A percentile compares a stretch with the other conserved stretches of the same genome.
phyloP scores from a whole-genome alignment of 352 stramenopile genomes.

The Ophiocytium majus region DNA sequence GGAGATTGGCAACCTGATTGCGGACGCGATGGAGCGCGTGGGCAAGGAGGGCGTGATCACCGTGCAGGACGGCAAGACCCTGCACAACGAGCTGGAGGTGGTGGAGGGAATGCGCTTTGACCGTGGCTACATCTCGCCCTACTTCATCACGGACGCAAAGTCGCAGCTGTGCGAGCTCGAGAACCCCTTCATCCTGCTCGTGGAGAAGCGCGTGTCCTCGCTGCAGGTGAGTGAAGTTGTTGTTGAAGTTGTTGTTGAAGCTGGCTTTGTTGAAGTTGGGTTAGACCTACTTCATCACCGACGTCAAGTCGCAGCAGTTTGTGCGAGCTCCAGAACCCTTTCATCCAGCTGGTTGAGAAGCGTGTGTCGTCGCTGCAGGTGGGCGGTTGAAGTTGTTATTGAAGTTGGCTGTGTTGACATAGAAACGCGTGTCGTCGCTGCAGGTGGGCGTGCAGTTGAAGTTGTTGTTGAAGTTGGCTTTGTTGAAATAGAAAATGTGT shows the following conservation, averaged over 20 bases:
- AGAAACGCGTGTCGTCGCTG: too few species aligned
- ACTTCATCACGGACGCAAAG: conserved; percentile 99
- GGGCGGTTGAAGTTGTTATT: too few species aligned
- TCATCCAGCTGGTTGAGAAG: conserved; percentile 87
- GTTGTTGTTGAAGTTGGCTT: too few species aligned
- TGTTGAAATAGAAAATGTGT: too few species aligned
- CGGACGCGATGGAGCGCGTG: conserved; percentile 98
- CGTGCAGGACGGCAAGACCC: conserved; percentile 96
- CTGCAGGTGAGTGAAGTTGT: conserved; percentile 66
- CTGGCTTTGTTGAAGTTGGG: too few species aligned
- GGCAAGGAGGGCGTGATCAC: conserved; percentile 95
- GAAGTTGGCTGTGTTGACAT: too few species aligned
- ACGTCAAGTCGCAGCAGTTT: conserved; percentile 98
- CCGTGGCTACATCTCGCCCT: conserved; percentile 98
- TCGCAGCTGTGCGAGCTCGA: conserved; percentile 97
- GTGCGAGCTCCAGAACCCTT: conserved; percentile 97
- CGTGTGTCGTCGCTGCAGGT: conserved; percentile 14
- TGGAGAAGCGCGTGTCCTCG: conserved; percentile 99
- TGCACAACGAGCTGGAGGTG: conserved; percentile 99
- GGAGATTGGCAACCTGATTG: conserved; percentile 96
- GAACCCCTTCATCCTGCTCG: conserved; percentile 96
- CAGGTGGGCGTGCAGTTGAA: too few species aligned
- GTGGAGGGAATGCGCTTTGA: conserved; percentile 99
- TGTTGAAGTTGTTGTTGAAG: neutral
- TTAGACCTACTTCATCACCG: conserved; percentile 99